These are phyloP conservation scores for Tuctoria greenei DNA, from an alignment of 176 grass and related monocot genomes.

Conservation along the genomic window DNA sequence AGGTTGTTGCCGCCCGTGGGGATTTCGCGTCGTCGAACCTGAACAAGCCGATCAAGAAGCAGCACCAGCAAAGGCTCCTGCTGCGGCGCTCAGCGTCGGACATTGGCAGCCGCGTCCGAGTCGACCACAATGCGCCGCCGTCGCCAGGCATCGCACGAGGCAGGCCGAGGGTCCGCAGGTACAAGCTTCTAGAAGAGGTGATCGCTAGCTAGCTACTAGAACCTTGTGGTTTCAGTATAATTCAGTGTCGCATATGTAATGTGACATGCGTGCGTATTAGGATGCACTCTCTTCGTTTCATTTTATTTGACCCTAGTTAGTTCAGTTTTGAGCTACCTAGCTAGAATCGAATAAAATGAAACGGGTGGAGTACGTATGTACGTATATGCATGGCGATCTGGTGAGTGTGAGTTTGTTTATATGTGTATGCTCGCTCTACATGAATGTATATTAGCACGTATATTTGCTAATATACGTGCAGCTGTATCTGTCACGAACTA, in stretches of 20 bases:
- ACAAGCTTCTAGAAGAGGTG: slow-evolving; percentile 96
- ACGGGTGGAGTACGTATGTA: background rate
- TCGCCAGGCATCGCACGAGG: slow-evolving; percentile 46
- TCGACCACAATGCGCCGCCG: slow-evolving; percentile 37
- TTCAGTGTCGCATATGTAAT: no score
- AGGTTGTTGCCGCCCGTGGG: slow-evolving; percentile 49
- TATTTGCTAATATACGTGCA: slow-evolving; percentile 17
- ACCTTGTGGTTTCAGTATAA: background rate
- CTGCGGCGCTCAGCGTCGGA: slow-evolving; percentile 72
- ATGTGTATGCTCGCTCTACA: background rate
- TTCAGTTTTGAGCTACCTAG: no score
- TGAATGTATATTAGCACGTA: no score
- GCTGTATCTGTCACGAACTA: background rate
- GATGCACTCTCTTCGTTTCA: no score
- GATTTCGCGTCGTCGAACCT: slow-evolving; percentile 48
- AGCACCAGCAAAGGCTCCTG: slow-evolving; percentile 40
- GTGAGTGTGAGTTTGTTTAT: slow-evolving; percentile 21
- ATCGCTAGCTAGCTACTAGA: slow-evolving; percentile 26
- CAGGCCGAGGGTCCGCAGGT: slow-evolving; percentile 72
- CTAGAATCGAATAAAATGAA: no score
- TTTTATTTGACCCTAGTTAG: no score
- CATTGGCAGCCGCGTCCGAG: slow-evolving; percentile 45
- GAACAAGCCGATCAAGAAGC: slow-evolving; percentile 90
- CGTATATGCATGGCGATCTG: slow-evolving; percentile 14
- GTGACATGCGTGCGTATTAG: background rate